These are phyloP conservation scores for Bauhinia variegata DNA, from an alignment of 306 rosid genomes.

Conservation along the genomic window DNA sequence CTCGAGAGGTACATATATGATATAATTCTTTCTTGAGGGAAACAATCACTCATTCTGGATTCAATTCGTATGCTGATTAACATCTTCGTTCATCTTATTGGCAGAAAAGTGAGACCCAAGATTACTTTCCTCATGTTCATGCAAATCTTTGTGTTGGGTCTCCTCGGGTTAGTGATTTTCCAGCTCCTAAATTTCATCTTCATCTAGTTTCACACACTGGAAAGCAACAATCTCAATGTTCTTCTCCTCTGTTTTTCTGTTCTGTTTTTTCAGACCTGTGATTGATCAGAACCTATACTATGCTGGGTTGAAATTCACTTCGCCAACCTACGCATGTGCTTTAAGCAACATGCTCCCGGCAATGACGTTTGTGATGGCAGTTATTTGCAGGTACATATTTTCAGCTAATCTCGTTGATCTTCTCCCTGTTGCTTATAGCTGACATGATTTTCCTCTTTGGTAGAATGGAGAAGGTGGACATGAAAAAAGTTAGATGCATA, in stretches of 20 bases:
- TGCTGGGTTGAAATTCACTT: slow-evolving; percentile 79
- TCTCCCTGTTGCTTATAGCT: slow-evolving; percentile 1
- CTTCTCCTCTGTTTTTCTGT: background rate
- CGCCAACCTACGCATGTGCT: slow-evolving; percentile 90
- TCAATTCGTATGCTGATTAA: slow-evolving; percentile 23
- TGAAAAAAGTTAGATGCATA: slow-evolving; percentile 60
- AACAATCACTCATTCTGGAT: background rate
- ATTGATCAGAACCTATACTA: slow-evolving; percentile 90
- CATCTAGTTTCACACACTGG: background rate
- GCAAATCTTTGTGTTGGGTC: slow-evolving; percentile 76
- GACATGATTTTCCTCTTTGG: slow-evolving; percentile 20
- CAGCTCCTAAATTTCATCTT: background rate
- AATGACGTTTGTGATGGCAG: slow-evolving; percentile 89
- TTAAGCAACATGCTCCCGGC: slow-evolving; percentile 91
- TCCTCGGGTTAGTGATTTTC: slow-evolving; percentile 74
- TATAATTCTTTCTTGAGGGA: background rate
- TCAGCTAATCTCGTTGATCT: background rate
- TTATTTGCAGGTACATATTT: slow-evolving; percentile 65
- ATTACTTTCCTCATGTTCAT: slow-evolving; percentile 68
- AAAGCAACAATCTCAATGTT: background rate
- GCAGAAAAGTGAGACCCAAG: slow-evolving; percentile 86
- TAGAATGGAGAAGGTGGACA: slow-evolving; percentile 83
- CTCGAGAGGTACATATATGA: slow-evolving; percentile 65
- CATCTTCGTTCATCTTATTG: slow-evolving; percentile 3
- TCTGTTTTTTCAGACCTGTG: slow-evolving; percentile 64